Conservation (phyloP, 805 yeast genomes). For the Yamadazyma olivae region DNA sequence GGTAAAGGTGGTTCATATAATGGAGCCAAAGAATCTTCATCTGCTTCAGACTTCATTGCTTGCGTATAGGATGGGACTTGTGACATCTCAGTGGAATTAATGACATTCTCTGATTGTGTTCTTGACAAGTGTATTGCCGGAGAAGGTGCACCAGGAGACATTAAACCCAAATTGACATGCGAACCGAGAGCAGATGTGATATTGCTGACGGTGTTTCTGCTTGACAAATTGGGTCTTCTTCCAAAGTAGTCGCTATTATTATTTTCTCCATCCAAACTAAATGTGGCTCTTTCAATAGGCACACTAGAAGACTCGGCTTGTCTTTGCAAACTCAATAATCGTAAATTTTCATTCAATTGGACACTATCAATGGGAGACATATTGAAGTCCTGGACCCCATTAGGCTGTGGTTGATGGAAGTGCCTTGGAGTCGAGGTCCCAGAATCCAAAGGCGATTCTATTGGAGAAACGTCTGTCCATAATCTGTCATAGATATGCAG, state of each 20-base stretch:
- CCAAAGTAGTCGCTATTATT: conserved; percentile 32
- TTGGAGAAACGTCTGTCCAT: conserved; percentile 63
- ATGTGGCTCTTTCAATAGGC: conserved; percentile 28
- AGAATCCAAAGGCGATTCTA: conserved; percentile 43
- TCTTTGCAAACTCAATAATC: conserved; percentile 49
- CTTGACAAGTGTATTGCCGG: conserved; percentile 63
- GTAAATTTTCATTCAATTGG: conserved; percentile 50
- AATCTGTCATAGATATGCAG: conserved; percentile 77
- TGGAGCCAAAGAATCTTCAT: conserved; percentile 64
- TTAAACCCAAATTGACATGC: conserved; percentile 5
- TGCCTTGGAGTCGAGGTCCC: conserved; percentile 39
- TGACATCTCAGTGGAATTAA: conserved; percentile 37
- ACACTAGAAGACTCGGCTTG: conserved; percentile 33
- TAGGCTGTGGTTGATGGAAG: not conserved
- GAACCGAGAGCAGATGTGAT: not conserved
- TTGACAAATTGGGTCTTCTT: conserved; percentile 11
- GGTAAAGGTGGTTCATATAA: conserved; percentile 56
- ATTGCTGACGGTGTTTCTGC: conserved; percentile 4
- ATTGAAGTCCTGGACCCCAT: conserved; percentile 6
- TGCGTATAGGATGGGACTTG: conserved; percentile 83
- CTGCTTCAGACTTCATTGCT: conserved; percentile 54
- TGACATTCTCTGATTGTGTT: conserved; percentile 43
- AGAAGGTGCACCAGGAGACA: conserved; percentile 42
- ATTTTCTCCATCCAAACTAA: conserved; percentile 31
- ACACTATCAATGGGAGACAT: conserved; percentile 40